phyloP scores from a whole-genome alignment of 2,329 filamentous ascomycete genomes.

The Xylariaceae sp. region DNA sequence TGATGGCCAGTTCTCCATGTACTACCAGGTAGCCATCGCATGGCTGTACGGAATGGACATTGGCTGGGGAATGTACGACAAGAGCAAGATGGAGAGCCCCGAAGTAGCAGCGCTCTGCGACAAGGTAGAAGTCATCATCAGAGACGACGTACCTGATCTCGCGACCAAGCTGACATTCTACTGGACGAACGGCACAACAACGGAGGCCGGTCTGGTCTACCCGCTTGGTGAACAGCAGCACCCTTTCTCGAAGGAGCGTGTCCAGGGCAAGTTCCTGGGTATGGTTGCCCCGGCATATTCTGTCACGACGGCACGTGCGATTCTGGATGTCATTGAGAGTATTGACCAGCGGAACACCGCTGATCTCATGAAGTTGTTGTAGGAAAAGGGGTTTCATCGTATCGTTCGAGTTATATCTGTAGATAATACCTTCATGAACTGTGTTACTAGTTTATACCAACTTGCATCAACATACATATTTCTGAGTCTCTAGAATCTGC shows the following conservation, averaged over 20 bases:
- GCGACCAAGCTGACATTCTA: constrained; percentile 16
- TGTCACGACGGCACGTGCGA: constrained; percentile 10
- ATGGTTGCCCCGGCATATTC: constrained; percentile 21
- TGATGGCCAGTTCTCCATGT: constrained; percentile 30
- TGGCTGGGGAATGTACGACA: constrained; percentile 26
- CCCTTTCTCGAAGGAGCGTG: constrained; percentile 21
- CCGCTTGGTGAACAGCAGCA: constrained; percentile 25
- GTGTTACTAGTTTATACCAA: no score
- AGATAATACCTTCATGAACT: no score
- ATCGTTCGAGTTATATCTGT: background rate
- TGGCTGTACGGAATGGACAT: constrained; percentile 25
- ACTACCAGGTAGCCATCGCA: constrained; percentile 28
- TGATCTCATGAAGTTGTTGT: constrained; percentile 18
- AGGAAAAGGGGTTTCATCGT: background rate
- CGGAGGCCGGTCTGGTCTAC: constrained; percentile 15
- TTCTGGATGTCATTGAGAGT: constrained; percentile 16
- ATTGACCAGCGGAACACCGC: constrained; percentile 13
- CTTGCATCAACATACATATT: no score
- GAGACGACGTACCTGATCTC: constrained; percentile 17
- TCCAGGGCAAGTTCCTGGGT: constrained; percentile 25
- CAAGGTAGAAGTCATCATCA: constrained; percentile 18
- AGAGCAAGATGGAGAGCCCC: constrained; percentile 18
- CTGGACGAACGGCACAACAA: constrained; percentile 16
- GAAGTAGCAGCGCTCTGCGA: constrained; percentile 21
- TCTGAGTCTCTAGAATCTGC: no score